Evolutionary conservation across 1,139 yeast genomes (phyloP), one percentile per base, ranked within the genome.

Genomic region (Debaryomyces sp.): DNA sequence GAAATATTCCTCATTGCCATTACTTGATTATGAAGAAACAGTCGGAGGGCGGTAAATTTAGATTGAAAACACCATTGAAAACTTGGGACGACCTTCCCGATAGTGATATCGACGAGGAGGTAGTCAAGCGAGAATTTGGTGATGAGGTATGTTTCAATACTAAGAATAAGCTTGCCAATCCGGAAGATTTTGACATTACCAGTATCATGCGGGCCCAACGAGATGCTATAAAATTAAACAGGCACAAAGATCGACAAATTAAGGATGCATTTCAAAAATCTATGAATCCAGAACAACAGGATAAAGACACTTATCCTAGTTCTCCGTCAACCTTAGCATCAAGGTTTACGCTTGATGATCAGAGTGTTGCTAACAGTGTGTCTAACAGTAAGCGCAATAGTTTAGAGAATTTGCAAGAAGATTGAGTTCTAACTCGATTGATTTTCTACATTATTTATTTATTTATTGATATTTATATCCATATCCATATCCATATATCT

Each of bases 1-100:
- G 86, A 50, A 91, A 91, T 63, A 82, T 91, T 15, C 92, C 91
- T 0, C 95, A 91, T 64, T 92, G 97, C 60, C 83, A 85, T 55
- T 86, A 87, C 63, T 73, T 91, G 37, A 79, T 87, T 30, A 88
- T 91, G 96, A 89, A 88, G 62, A 74, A 78, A 50, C 67, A 73
- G 42, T 69, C 66, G 13, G 71, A 69, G 2, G 67, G 71, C 0
- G 76, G 76, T 26, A 71, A 78, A 50, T 85, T 79, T 60, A 64
- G 62, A 33, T 66, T 85, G 46, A 71, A 78, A 57, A 82, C 89
- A 0, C 79, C 75, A 15, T 57, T 85, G 46, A 76, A 74, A 47
- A 84, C 83, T 23, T 84, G 89, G 89, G 81, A 78, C 43, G 86
- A 81, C 51, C 61, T 79, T 30, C 75, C 75, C 23, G 75, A 71